Percentiles rank a stretch among this genome's conserved stretches.
These are phyloP conservation scores for Fusarium circinatum DNA, from an alignment of 2,329 filamentous ascomycete species.

Conservation along the genomic window DNA sequence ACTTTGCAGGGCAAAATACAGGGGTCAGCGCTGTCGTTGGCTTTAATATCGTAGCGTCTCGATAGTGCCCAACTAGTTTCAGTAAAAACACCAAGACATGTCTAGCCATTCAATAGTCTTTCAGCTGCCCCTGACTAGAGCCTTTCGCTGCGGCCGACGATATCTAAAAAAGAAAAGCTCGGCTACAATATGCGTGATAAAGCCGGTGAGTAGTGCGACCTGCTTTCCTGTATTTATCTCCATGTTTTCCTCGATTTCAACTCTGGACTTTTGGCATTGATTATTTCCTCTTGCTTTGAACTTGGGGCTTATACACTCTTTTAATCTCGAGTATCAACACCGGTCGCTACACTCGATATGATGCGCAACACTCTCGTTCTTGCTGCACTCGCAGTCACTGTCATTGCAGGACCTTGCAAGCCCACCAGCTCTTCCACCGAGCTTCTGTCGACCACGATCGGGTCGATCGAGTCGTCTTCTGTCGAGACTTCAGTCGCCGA, in stretches of 20 bases:
- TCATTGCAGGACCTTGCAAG: not conserved
- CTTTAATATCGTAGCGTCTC: not conserved
- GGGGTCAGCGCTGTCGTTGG: not conserved
- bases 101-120: not conserved
- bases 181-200: not conserved
- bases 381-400: not conserved
- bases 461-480: not conserved
- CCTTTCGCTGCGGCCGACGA: rapidly evolving
- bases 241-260: rapidly evolving
- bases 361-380: not conserved
- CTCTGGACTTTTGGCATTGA: not conserved
- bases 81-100: not conserved
- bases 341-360: not conserved
- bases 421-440: not conserved
- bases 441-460: not conserved
- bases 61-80: not conserved
- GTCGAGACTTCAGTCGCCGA: not conserved
- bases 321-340: not conserved
- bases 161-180: not conserved
- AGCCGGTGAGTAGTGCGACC: not conserved
- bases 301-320: not conserved
- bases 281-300: rapidly evolving
- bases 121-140: not conserved
- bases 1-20: no score
- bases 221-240: not conserved